Percentiles rank a stretch among this genome's conserved stretches.
These are phyloP conservation scores for Sugiyamaella qingdaonensis DNA, from an alignment of 805 yeast species.

Conservation along the genomic window DNA sequence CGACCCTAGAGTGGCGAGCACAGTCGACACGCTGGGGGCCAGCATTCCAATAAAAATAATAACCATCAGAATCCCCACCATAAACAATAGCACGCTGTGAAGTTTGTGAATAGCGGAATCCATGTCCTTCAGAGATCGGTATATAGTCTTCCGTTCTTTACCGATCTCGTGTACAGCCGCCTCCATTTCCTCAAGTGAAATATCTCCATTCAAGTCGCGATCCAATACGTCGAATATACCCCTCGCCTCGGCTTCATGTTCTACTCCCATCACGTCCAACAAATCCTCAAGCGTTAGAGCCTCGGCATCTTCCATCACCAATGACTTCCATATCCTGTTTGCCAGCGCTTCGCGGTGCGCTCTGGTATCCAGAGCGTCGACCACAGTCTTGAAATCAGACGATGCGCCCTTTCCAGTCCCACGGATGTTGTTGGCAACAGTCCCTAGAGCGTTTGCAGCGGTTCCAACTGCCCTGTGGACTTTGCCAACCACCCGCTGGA, in stretches of 20 bases:
- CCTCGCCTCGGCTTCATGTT: constrained; percentile 29
- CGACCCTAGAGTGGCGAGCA: constrained; percentile 40
- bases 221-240: constrained; percentile 34
- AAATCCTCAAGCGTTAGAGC: constrained; percentile 33
- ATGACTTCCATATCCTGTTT: constrained; percentile 38
- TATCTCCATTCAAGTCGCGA: constrained; percentile 33
- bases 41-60: constrained; percentile 39
- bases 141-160: constrained; percentile 34
- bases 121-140: constrained; percentile 36
- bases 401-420: constrained; percentile 12
- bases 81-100: constrained; percentile 33
- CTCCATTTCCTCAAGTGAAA: constrained; percentile 36
- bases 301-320: constrained; percentile 37
- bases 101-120: constrained; percentile 38
- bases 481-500: constrained; percentile 25
- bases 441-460: constrained; percentile 28
- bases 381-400: constrained; percentile 27
- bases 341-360: constrained; percentile 32
- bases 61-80: constrained; percentile 32
- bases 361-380: constrained; percentile 31
- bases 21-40: constrained; percentile 38
- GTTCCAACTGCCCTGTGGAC: constrained; percentile 26
- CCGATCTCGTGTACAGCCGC: constrained; percentile 31
- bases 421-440: constrained; percentile 21
- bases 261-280: constrained; percentile 31